A percentile compares a stretch with the other conserved stretches of the same genome.
Conservation (phyloP, 352 stramenopile genomes). For the Pythium periplocum region DNA sequence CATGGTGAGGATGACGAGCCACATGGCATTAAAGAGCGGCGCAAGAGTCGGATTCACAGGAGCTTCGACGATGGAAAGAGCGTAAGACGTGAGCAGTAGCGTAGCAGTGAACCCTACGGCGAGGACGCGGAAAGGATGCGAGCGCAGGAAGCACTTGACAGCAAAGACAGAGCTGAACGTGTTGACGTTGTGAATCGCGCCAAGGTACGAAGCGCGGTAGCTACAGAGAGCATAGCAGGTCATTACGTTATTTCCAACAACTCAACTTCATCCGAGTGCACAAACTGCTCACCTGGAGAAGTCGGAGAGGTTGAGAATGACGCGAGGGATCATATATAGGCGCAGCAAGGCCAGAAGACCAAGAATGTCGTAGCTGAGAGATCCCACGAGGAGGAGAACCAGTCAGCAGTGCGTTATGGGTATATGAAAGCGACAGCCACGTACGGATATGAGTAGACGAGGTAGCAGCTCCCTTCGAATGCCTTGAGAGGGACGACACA, state of each 20-base stretch:
- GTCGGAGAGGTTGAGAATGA: conserved; percentile 72
- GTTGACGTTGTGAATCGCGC: conserved; percentile 67
- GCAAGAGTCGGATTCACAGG: conserved; percentile 60
- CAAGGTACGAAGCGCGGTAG: conserved; percentile 73
- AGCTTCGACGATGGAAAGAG: conserved; percentile 59
- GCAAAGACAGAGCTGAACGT: conserved; percentile 74
- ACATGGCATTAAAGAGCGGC: conserved; percentile 51
- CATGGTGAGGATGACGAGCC: conserved; percentile 74
- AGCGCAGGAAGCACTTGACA: conserved; percentile 73
- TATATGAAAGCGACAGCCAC: conserved; percentile 5
- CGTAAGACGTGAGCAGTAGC: conserved; percentile 53
- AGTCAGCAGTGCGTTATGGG: too few species aligned
- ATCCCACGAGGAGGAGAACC: too few species aligned
- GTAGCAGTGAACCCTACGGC: conserved; percentile 29
- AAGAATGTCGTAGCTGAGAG: conserved; percentile 51
- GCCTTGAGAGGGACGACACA: conserved; percentile 34
- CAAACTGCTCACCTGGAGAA: conserved; percentile 50
- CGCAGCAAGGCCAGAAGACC: conserved; percentile 59
- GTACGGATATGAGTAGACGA: conserved; percentile 65
- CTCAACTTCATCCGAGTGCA: neutral
- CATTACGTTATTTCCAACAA: too few species aligned
- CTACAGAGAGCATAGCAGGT: conserved; percentile 13
- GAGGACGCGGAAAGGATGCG: conserved; percentile 62
- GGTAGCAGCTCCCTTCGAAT: conserved; percentile 42
- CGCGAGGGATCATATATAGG: conserved; percentile 71